Percentiles rank a stretch among this genome's conserved stretches.
phyloP scores from a whole-genome alignment of 306 rosid genomes.

The Trichosanthes truncata region DNA sequence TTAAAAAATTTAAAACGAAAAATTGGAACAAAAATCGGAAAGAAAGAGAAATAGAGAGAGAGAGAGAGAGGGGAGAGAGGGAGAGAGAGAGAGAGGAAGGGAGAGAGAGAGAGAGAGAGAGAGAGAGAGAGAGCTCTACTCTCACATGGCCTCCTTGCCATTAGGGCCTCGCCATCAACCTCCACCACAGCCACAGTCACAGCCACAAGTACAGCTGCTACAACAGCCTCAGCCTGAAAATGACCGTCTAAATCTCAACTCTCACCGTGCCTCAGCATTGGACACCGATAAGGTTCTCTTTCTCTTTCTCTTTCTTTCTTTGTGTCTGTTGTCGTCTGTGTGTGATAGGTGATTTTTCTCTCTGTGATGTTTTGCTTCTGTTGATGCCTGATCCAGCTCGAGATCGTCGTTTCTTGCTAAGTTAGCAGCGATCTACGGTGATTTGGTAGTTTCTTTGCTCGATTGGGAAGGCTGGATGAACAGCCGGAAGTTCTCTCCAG shows the following conservation, averaged over 20 bases:
- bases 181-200: slow-evolving; percentile 32
- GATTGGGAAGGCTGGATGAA: slow-evolving; percentile 5
- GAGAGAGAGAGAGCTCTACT: slow-evolving; percentile 11
- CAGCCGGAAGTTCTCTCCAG: slow-evolving; percentile 27
- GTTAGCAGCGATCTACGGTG: slow-evolving; percentile 38
- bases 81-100: background rate
- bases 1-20: background rate
- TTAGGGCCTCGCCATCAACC: slow-evolving; percentile 67
- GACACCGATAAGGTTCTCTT: slow-evolving; percentile 58
- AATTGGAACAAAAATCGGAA: background rate
- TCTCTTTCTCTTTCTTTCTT: slow-evolving; percentile 7
- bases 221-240: slow-evolving; percentile 15
- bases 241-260: slow-evolving; percentile 32
- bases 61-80: background rate
- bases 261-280: slow-evolving; percentile 46
- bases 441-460: slow-evolving; percentile 12
- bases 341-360: background rate
- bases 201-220: slow-evolving; percentile 21
- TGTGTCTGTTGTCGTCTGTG: background rate
- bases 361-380: background rate
- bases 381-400: slow-evolving; percentile 38
- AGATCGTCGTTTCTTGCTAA: slow-evolving; percentile 21
- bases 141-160: slow-evolving; percentile 77
- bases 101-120: background rate
- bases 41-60: background rate